These are phyloP conservation scores for Solanum paucissectum DNA, from an alignment of 257 asterid genomes.

Conservation along the genomic window DNA sequence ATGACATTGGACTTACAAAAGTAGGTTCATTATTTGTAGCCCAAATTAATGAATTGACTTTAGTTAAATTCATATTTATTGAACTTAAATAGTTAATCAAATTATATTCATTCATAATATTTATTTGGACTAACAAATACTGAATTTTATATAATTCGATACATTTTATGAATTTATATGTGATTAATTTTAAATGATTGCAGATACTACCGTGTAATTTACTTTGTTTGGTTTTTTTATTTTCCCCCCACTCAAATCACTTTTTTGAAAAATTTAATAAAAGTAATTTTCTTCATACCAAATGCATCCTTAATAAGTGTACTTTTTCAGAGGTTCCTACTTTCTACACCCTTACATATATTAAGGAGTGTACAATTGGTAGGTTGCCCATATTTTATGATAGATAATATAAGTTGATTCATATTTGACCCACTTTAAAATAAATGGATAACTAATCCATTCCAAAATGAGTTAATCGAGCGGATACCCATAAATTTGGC, in stretches of 20 bases:
- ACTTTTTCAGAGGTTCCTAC: neutral
- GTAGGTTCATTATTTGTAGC: neutral
- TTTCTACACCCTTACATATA: neutral
- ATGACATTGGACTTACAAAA: neutral
- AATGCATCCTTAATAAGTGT: neutral
- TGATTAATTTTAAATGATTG: no score
- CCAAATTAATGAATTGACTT: neutral
- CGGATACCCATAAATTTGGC: neutral
- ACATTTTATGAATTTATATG: no score
- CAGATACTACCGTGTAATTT: no score
- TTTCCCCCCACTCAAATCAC: no score
- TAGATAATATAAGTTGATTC: neutral
- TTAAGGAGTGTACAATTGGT: neutral
- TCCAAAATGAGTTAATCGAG: no score
- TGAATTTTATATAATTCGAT: no score
- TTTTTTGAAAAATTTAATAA: no score
- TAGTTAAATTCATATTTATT: no score
- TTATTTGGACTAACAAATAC: neutral
- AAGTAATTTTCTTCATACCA: no score
- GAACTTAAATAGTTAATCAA: no score
- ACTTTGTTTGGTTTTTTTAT: no score
- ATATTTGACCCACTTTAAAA: no score
- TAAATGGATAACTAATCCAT: neutral
- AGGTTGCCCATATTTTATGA: neutral
- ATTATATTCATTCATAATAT: neutral